These are phyloP conservation scores for Mycena albidolilacea DNA, from an alignment of 768 basidiomycete genomes.

Conservation along the genomic window DNA sequence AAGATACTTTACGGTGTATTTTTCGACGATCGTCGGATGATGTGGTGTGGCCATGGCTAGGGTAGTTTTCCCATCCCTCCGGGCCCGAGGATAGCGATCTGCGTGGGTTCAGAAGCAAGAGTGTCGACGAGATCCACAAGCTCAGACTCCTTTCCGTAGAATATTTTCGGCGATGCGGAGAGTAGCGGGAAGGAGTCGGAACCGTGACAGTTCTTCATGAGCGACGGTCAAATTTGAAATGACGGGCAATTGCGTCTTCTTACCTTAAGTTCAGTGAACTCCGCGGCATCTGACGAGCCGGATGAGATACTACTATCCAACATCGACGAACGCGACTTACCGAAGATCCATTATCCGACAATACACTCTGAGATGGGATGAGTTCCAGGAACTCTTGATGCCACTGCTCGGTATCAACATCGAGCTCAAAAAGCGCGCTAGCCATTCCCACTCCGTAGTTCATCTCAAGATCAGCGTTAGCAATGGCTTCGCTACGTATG, in stretches of 20 bases:
- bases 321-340: not conserved
- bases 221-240: not conserved
- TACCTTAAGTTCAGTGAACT: not conserved
- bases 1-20: slow-evolving; percentile 13
- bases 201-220: not conserved
- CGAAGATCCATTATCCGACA: not conserved
- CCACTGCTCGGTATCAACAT: not conserved
- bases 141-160: not conserved
- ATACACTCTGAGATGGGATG: not conserved
- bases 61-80: slow-evolving; percentile 12
- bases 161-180: not conserved
- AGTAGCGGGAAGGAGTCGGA: not conserved
- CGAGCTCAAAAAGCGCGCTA: not conserved
- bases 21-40: not conserved
- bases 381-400: not conserved
- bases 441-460: not conserved
- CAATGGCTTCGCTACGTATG: no score
- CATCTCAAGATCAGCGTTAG: not conserved
- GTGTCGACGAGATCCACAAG: no score
- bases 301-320: no score
- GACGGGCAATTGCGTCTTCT: not conserved
- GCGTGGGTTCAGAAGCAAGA: not conserved
- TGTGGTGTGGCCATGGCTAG: slow-evolving; percentile 12
- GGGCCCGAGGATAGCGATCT: not conserved
- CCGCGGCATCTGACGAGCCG: not conserved